phyloP scores from a whole-genome alignment of 768 basidiomycete species.

The Pleurotus tuber-regium region DNA sequence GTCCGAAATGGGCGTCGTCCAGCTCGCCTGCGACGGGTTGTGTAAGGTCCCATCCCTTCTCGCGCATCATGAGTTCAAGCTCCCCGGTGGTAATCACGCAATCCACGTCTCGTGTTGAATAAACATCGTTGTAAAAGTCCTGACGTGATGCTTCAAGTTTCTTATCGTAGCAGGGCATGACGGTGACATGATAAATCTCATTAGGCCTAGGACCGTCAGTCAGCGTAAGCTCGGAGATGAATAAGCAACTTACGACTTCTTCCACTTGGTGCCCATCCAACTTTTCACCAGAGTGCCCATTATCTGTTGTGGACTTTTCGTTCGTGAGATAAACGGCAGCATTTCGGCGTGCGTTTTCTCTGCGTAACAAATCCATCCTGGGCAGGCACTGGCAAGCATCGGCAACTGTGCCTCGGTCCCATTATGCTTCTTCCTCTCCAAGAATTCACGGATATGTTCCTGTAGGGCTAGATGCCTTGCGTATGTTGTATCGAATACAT shows the following conservation, averaged over 20 bases:
- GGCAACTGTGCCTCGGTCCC: conserved; percentile 49
- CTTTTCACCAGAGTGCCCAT: conserved; percentile 93
- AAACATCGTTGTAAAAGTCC: conserved; percentile 84
- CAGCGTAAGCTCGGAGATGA: conserved; percentile 1
- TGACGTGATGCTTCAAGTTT: conserved; percentile 95
- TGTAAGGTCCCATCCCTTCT: conserved; percentile 78
- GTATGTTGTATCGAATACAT: conserved; percentile 94
- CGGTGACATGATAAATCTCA: conserved; percentile 91
- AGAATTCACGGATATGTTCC: conserved; percentile 81
- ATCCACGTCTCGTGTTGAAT: conserved; percentile 90
- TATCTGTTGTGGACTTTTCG: conserved; percentile 91
- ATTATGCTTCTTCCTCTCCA: conserved; percentile 55
- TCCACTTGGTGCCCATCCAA: conserved; percentile 73
- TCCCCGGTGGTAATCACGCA: conserved; percentile 98
- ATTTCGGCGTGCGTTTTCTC: conserved; percentile 96
- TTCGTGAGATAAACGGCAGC: conserved; percentile 83
- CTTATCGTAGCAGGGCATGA: conserved; percentile 99
- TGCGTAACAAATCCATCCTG: conserved; percentile 99
- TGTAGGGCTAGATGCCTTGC: conserved; percentile 81
- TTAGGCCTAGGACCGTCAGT: conserved; percentile 54
- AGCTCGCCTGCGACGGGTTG: conserved; percentile 52
- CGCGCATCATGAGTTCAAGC: conserved; percentile 79
- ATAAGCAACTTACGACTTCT: conserved; percentile 54
- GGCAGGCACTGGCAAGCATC: conserved; percentile 95
- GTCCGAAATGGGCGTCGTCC: conserved; percentile 23